A percentile compares a stretch with the other conserved stretches of the same genome.
Conservation (phyloP, 108 stramenopile genomes). For the Skeletonema potamos region DNA sequence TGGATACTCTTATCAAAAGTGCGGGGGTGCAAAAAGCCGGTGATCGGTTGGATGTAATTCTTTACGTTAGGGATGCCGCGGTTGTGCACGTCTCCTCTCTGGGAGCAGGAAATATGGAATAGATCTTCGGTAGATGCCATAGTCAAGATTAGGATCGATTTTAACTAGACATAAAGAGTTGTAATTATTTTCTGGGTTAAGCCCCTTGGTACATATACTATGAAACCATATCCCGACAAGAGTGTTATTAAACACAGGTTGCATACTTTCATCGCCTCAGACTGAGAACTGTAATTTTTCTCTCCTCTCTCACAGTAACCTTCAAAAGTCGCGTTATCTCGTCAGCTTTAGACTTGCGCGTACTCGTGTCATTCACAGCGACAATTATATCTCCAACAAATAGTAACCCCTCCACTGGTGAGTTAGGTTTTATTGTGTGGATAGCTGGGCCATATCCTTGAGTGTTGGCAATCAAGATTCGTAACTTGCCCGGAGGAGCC, state of each 20-base stretch:
- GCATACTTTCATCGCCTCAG: not conserved
- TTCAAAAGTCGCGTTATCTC: conserved; percentile 78
- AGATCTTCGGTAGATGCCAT: not conserved
- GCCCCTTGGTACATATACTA: not conserved
- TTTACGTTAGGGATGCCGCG: not conserved
- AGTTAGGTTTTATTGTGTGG: conserved; percentile 53
- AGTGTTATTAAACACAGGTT: not conserved
- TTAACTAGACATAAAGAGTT: not conserved
- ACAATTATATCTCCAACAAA: conserved; percentile 81
- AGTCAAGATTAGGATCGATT: no score
- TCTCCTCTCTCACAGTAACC: conserved; percentile 44
- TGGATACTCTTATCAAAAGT: not conserved
- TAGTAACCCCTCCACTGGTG: conserved; percentile 68
- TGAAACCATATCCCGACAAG: not conserved
- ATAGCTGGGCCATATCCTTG: conserved; percentile 45
- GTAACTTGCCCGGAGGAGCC: conserved; percentile 68
- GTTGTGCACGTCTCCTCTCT: not conserved
- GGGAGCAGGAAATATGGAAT: not conserved
- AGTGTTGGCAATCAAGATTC: conserved; percentile 53
- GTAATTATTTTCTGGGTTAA: not conserved
- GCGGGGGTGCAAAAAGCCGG: not conserved
- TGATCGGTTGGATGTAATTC: not conserved
- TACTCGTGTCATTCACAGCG: conserved; percentile 76
- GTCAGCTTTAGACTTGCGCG: conserved; percentile 69
- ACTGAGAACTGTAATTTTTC: conserved; percentile 78